A percentile compares a stretch with the other conserved stretches of the same genome.
These are phyloP conservation scores for Aspergillus sp. DNA, from an alignment of 2,329 filamentous ascomycete species.

Conservation along the genomic window DNA sequence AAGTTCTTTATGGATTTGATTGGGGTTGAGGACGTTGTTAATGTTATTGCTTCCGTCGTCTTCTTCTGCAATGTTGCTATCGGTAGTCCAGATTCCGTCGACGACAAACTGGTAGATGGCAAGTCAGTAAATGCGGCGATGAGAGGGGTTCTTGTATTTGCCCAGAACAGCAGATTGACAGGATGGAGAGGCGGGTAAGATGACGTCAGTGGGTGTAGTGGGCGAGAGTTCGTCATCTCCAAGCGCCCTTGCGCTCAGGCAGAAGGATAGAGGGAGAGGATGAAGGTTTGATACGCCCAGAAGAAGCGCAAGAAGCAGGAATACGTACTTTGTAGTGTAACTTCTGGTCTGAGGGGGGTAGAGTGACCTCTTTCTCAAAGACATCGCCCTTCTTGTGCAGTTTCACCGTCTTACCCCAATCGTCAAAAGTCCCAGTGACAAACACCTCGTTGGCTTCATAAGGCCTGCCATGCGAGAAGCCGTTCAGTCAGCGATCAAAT, in stretches of 20 bases:
- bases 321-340: slow-evolving; percentile 86
- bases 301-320: background rate
- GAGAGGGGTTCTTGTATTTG: slow-evolving; percentile 12
- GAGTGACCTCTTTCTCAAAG: slow-evolving; percentile 76
- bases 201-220: slow-evolving; percentile 10
- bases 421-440: slow-evolving; percentile 93
- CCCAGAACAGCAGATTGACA: background rate
- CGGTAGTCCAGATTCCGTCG: slow-evolving; percentile 83
- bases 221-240: background rate
- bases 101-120: slow-evolving; percentile 73
- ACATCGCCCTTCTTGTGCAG: slow-evolving; percentile 68
- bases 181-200: slow-evolving; percentile 13
- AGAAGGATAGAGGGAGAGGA: background rate
- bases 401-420: slow-evolving; percentile 83
- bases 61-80: slow-evolving; percentile 75
- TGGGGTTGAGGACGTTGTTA: slow-evolving; percentile 83
- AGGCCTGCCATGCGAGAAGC: slow-evolving; percentile 56
- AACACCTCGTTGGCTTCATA: slow-evolving; percentile 80
- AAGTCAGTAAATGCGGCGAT: slow-evolving; percentile 8
- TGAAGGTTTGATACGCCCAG: no score
- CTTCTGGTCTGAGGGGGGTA: slow-evolving; percentile 64
- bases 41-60: slow-evolving; percentile 77
- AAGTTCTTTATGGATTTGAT: slow-evolving; percentile 54
- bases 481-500: slow-evolving; percentile 24
- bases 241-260: background rate